These are phyloP conservation scores for Gaultheria prostrata DNA, from an alignment of 148 eudicot genomes.

Conservation along the genomic window DNA sequence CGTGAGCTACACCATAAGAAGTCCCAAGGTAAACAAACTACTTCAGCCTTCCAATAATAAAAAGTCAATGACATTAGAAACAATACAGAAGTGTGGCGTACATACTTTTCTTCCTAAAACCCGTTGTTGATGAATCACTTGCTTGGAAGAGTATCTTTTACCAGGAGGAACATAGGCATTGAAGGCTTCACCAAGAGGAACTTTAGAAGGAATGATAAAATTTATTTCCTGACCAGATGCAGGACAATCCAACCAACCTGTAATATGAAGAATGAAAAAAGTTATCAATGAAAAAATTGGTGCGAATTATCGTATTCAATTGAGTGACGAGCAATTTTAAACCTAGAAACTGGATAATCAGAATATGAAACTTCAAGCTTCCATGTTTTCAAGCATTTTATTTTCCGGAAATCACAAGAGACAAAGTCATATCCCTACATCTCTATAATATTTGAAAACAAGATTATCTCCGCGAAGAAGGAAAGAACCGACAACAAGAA, in stretches of 20 bases:
- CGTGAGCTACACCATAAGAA: neutral
- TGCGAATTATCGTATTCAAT: neutral
- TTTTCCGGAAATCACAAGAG: neutral
- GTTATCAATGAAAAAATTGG: neutral
- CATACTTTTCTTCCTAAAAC: slow-evolving; percentile 73
- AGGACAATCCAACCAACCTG: slow-evolving; percentile 99
- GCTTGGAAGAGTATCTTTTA: slow-evolving; percentile 83
- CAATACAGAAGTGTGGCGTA: neutral
- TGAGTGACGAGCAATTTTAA: neutral
- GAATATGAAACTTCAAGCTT: neutral
- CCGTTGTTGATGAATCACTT: slow-evolving; percentile 67
- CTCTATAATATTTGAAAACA: neutral
- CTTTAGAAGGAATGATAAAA: slow-evolving; percentile 81
- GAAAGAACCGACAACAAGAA: neutral
- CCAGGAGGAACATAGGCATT: slow-evolving; percentile 68
- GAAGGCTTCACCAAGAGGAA: slow-evolving; percentile 80
- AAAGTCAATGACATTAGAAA: neutral
- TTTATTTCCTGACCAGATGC: slow-evolving; percentile 66
- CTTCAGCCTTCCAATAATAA: neutral
- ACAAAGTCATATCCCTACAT: neutral
- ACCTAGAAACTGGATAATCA: neutral
- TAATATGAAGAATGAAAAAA: neutral
- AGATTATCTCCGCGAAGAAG: neutral
- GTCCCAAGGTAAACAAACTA: neutral
- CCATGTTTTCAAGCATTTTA: neutral